phyloP scores from a whole-genome alignment of 2,329 filamentous ascomycete genomes.

The Aspergillus quadricinctus region DNA sequence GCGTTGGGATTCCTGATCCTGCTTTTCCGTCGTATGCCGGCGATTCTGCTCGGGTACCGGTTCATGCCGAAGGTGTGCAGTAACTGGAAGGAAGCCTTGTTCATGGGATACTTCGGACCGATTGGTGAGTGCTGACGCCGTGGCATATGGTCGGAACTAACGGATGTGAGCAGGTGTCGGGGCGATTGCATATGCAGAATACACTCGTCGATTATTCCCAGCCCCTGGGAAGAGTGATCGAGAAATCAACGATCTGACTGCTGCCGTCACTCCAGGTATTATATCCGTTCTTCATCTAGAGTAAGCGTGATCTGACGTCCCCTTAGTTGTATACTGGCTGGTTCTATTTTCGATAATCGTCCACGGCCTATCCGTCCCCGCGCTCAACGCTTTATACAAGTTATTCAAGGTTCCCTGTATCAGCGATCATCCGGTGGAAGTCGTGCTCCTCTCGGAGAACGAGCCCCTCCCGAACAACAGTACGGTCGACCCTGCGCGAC shows the following conservation, averaged over 20 bases:
- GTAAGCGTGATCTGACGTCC: neutral
- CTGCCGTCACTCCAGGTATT: conserved; percentile 38
- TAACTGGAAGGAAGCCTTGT: conserved; percentile 56
- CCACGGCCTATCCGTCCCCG: conserved; percentile 38
- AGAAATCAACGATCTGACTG: conserved; percentile 39
- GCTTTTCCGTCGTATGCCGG: conserved; percentile 54
- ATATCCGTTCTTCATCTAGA: neutral
- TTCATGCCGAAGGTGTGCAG: conserved; percentile 51
- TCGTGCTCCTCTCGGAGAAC: conserved; percentile 31
- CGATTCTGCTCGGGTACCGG: conserved; percentile 52
- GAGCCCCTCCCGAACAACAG: conserved; percentile 35
- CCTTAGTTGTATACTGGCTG: conserved; percentile 44
- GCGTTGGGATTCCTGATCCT: conserved; percentile 51
- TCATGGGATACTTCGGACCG: conserved; percentile 55
- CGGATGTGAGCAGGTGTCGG: conserved; percentile 32
- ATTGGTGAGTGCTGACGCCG: conserved; percentile 27
- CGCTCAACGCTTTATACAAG: conserved; percentile 30
- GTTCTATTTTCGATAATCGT: conserved; percentile 39
- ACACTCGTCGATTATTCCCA: conserved; percentile 42
- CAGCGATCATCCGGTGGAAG: conserved; percentile 30
- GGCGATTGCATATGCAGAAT: conserved; percentile 46
- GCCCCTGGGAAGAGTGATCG: conserved; percentile 35
- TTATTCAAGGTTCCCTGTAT: conserved; percentile 26
- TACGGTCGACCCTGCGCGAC: conserved; percentile 20
- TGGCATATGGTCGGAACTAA: neutral